These are phyloP conservation scores for Lentinus tigrinus DNA, from an alignment of 768 basidiomycete species.

Conservation along the genomic window DNA sequence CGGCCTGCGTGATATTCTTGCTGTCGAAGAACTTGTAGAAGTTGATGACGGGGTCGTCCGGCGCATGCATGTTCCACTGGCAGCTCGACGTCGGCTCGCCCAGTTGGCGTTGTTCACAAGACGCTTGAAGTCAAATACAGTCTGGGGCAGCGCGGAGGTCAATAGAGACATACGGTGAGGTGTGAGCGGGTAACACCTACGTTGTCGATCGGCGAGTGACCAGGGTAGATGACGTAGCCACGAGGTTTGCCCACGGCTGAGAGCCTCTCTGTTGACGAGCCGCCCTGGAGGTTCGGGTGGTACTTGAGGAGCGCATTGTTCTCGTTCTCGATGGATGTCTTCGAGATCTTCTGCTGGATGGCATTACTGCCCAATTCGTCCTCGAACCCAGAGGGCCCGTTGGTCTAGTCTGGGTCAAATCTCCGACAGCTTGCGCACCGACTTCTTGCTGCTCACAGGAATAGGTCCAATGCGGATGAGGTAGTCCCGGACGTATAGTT, in stretches of 20 bases:
- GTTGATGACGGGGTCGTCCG: constrained; percentile 52
- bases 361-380: constrained; percentile 56
- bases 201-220: constrained; percentile 50
- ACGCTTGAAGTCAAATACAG: constrained; percentile 58
- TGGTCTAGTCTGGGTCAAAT: constrained; percentile 54
- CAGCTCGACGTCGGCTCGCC: constrained; percentile 61
- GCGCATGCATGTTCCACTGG: constrained; percentile 65
- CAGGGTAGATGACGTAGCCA: constrained; percentile 64
- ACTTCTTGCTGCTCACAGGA: constrained; percentile 41
- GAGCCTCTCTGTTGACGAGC: constrained; percentile 53
- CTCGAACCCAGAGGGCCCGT: constrained; percentile 57
- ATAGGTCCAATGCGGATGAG: constrained; percentile 61
- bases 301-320: constrained; percentile 50
- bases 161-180: not conserved
- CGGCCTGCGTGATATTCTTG: constrained; percentile 62
- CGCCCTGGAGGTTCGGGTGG: constrained; percentile 55
- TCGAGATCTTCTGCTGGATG: constrained; percentile 51
- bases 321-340: constrained; percentile 50
- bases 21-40: constrained; percentile 65
- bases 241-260: constrained; percentile 52
- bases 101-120: constrained; percentile 63
- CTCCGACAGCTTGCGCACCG: constrained; percentile 42
- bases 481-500: constrained; percentile 51
- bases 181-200: constrained; percentile 27
- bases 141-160: constrained; percentile 31